Evolutionary conservation across 371 early-diverging fungal genomes (phyloP), one percentile per base, ranked within the genome.

Genomic region (Rhizopus arrhizus): DNA sequence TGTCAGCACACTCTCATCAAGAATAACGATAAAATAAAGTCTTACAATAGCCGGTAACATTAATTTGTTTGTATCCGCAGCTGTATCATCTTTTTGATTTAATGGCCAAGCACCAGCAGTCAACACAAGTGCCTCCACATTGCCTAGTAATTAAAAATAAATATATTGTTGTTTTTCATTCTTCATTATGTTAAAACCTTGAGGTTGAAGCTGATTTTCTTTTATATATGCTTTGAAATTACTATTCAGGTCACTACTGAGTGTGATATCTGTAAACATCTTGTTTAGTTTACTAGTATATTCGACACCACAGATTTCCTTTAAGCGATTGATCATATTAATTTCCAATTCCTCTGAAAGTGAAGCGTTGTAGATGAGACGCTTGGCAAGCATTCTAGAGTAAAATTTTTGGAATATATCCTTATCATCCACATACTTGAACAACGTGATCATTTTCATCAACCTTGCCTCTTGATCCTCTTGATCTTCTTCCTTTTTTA

Each of bases 101-200:
- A 94, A 66, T 6, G 96, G 96, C 96, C 96, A 95, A 3, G 95
- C 90, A 46, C 96, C 96, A 4, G 91, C 87, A 32, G 95, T 95
- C 35, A 95, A 71, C 0, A 95, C 89, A 40, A 89, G 68, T 13
- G 90, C 84, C 48, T 86, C 78, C 65, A 91, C 90, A 52, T 89
- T 93, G 31, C 88, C 90, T 89, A 53, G 10, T 4, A n/a, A 31
- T 36, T 38, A 10, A 34, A 22, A 5, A 35, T 10, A 8, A 13
- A 31, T 8, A 32, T n/a, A 33, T 28, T 0, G 10, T 5, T 29
- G 7, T 5, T 9, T 4, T 9, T 3, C 13, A 45, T 55, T 28
- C 34, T 28, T 38, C 41, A n/a, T 33, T 42, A 43, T n/a, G 12
- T n/a, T 31, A 16, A 42, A 73, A 84, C 83, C 70, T 59, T 80